Evolutionary conservation across 2,329 filamentous ascomycete species (phyloP).

Genomic region (Septoria petroselini): DNA sequence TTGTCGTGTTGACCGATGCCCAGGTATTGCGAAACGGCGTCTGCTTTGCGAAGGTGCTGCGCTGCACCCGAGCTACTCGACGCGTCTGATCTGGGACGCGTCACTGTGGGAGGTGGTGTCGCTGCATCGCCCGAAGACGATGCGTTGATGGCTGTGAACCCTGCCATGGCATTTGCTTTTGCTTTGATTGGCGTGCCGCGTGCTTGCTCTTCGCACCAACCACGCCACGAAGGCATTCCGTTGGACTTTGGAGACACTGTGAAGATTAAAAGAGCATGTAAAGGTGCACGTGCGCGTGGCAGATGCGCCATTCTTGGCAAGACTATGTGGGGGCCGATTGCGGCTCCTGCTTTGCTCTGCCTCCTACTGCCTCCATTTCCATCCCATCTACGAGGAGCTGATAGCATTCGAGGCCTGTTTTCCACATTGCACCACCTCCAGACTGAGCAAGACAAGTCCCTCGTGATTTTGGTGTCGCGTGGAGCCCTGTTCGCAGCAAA

Average conservation of each 20-base stretch:
- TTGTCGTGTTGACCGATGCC: not conserved
- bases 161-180: constrained; percentile 1
- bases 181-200: not conserved
- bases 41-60: not conserved
- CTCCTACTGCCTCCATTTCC: too few species aligned
- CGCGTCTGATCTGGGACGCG: too few species aligned
- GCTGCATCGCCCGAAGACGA: not conserved
- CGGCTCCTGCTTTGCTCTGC: too few species aligned
- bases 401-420: too few species aligned
- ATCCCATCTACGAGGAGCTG: too few species aligned
- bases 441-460: too few species aligned
- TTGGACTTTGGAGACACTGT: not conserved
- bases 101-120: not conserved
- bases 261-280: not conserved
- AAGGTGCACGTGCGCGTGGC: not conserved
- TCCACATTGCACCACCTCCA: too few species aligned
- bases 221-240: constrained; percentile 9
- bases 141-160: constrained; percentile 29
- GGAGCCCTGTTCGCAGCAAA: not conserved
- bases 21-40: constrained; percentile 17
- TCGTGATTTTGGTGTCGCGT: too few species aligned
- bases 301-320: not conserved
- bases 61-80: not conserved
- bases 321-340: too few species aligned
- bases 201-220: constrained; percentile 4